Percentiles rank a stretch among this genome's conserved stretches.
Conservation (phyloP, 225 moss, liverwort and hornwort species). For the Polytrichum commune region DNA sequence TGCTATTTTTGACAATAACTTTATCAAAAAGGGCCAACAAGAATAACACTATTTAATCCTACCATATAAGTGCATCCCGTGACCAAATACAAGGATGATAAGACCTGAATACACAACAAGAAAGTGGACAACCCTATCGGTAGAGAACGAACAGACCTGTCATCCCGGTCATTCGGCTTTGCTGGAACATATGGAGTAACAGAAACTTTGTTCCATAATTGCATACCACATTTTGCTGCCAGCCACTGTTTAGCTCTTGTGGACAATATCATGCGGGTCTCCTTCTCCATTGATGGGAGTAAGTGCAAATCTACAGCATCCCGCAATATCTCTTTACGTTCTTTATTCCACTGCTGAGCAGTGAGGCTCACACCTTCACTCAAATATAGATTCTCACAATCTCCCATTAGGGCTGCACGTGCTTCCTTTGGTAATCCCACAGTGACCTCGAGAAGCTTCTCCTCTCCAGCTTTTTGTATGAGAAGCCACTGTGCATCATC, state of each 20-base stretch:
- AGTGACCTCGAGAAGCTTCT: slow-evolving; percentile 76
- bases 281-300: slow-evolving; percentile 88
- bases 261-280: slow-evolving; percentile 68
- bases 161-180: slow-evolving; percentile 34
- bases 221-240: slow-evolving; percentile 63
- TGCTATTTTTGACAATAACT: too few species aligned
- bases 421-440: slow-evolving; percentile 59
- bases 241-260: slow-evolving; percentile 73
- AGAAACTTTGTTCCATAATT: slow-evolving; percentile 79
- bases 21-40: too few species aligned
- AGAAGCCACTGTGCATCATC: slow-evolving; percentile 92
- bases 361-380: slow-evolving; percentile 73
- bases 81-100: too few species aligned
- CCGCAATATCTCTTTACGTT: slow-evolving; percentile 65
- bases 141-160: slow-evolving; percentile 27
- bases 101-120: too few species aligned
- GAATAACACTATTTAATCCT: too few species aligned
- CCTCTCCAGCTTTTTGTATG: slow-evolving; percentile 85
- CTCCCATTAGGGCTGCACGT: slow-evolving; percentile 45
- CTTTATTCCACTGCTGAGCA: slow-evolving; percentile 81
- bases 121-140: slow-evolving; percentile 26
- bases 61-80: too few species aligned
- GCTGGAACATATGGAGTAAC: slow-evolving; percentile 68
- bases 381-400: slow-evolving; percentile 70
- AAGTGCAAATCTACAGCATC: slow-evolving; percentile 61